Base-by-base conservation (phyloP, 106 monocot species). In the Chionographis japonica region DNA sequence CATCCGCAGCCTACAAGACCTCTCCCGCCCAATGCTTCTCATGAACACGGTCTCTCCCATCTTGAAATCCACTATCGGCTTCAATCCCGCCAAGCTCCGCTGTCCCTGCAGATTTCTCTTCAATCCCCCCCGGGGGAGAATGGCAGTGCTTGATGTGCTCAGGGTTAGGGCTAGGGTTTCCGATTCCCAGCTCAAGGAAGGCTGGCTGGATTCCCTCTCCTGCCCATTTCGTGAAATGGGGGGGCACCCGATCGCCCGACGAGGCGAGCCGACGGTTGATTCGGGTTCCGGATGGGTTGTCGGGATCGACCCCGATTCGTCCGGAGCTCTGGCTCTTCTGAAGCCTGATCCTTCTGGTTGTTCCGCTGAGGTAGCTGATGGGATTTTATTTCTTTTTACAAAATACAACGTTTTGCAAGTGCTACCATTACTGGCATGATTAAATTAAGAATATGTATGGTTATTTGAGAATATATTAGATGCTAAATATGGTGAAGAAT, bases 281-380 rank as follows among this genome's bases (percentile, higher is more conserved):
- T 71, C 68, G 56, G 60, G 50, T 6, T 12, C 63, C 43, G 58
- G 49, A 6, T 94, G 80, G 84, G 78, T 84, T 19, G 40, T 94
- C 19, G 93, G 93, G 19, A 69, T 94, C 50, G 93, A 94, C 58
- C 93, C 93, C 6, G 93, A 94, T 69, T 72, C 57, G 20, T 71
- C 71, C 8, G 93, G 93, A 19, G 93, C 89, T 27, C 56, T 94
- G 38, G 84, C 93, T 38, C 64, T 94, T 18, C 55, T 94, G 46
- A 81, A 81, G 62, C 63, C 73, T 6, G 83, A 76, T 55, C n/a
- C 69, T 41, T 63, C 57, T 40, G 75, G 70, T 12, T 73, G 15
- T 39, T 75, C 70, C 37, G 88, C 89, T 66, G 63, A 86, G 84
- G 84, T 89, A 40, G 35, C 37, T 18, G 27, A 3, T 37, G 16